Base-by-base conservation (phyloP, 768 basidiomycete genomes). In the Rickenella mellea region DNA sequence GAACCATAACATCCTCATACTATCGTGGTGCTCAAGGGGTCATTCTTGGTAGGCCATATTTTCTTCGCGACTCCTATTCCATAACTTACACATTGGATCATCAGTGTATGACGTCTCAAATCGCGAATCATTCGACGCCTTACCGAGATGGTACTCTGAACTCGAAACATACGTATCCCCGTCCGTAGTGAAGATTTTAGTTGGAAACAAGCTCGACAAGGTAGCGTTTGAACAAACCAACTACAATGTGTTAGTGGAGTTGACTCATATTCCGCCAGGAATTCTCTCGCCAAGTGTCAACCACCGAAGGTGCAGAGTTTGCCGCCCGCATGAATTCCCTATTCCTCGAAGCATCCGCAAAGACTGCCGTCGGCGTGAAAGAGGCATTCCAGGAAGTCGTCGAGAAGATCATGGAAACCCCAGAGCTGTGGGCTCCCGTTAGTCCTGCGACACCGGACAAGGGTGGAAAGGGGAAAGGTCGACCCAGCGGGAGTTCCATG, bases 151-250 rank as follows among this genome's bases (percentile, higher is more conserved):
- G 96, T 83, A 77, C 57, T 76, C 77, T 39, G 93, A 97, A 57
- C 78, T 98, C 5, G 92, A 97, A 55, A 93, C 88, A 9, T 97
- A 96, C 56, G 87, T 93, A 41, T 80, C 80, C 1, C 68, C 70
- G 15, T 80, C 82, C 1, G 87, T 96, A 17, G 86, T 90, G 36
- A 90, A 92, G 74, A 90, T 98, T 54, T 75, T 99, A 17, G 92
- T 99, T 2, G 94, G 88, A 24, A 85, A 85, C 65, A 99, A 98
- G 64, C 67, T 94, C 14, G 92, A 98, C 69, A 94, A 93, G 73
- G 86, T 78, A 27, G 28, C 27, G 56, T 48, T 32, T 9, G 11
- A 40, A 7, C 32, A 28, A 20, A 14, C 12, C 30, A 17, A 40
- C 8, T 10, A 24, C 8, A 27, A 15, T 35, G 10, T 15, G 19